Conservation (phyloP, 2,329 filamentous ascomycete species). For the Fusarium solani-melongenae region DNA sequence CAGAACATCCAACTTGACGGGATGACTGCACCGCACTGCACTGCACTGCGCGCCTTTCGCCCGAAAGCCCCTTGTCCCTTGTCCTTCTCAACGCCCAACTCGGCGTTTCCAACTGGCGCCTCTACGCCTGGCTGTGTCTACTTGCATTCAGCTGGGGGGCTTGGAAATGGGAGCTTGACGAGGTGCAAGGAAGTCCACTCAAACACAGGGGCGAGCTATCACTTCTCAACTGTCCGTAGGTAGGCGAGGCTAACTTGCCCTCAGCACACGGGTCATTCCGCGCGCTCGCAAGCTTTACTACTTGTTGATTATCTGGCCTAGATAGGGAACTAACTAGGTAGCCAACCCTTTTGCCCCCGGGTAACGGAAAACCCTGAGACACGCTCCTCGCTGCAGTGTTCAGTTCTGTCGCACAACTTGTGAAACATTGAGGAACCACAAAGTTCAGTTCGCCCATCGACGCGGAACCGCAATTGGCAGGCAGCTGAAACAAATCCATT, state of each 20-base stretch:
- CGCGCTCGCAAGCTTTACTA: neutral
- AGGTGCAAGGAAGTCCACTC: neutral
- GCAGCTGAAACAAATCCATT: constrained; percentile 26
- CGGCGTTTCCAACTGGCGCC: neutral
- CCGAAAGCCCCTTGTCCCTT: neutral
- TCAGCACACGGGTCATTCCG: neutral
- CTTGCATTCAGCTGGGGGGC: neutral
- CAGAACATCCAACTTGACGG: neutral
- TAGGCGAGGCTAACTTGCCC: neutral
- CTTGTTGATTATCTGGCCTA: neutral
- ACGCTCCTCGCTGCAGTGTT: neutral
- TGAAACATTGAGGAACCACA: constrained; percentile 11
- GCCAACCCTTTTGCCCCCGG: neutral
- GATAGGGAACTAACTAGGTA: constrained; percentile 2
- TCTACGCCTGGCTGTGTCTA: neutral
- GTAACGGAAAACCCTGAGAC: constrained; percentile 15
- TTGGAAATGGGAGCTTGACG: neutral
- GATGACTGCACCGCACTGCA: neutral
- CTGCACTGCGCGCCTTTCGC: neutral
- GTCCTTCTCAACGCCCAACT: neutral
- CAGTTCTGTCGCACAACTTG: neutral
- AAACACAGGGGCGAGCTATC: constrained; percentile 7
- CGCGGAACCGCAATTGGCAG: constrained; percentile 7
- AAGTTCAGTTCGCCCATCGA: neutral
- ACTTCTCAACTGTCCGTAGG: neutral